Conservation (phyloP, 192 early-diverging fungal genomes). For the Rhizophagus prolifer region DNA sequence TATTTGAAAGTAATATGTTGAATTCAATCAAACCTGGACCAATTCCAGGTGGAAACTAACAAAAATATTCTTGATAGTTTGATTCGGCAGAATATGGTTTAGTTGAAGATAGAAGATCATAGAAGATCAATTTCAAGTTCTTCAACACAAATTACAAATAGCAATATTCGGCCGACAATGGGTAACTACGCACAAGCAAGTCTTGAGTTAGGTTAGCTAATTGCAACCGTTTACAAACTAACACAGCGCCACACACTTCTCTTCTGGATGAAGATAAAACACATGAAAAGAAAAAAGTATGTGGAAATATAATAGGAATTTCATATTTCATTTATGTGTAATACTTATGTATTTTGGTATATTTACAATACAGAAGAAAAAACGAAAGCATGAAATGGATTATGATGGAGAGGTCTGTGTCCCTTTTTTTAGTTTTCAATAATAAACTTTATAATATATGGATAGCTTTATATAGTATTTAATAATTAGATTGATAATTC, state of each 20-base stretch:
- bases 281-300: constrained; percentile 11
- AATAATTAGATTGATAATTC: too few species aligned
- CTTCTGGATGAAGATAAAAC: not conserved
- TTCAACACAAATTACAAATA: not conserved
- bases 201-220: not conserved
- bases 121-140: not conserved
- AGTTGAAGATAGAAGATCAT: not conserved
- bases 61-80: constrained; percentile 4
- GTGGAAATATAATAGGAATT: not conserved
- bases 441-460: not conserved
- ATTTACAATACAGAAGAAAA: not conserved
- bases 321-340: not conserved
- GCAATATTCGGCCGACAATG: not conserved
- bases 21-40: not conserved
- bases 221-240: not conserved
- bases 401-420: constrained; percentile 4
- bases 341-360: not conserved
- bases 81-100: constrained; percentile 5
- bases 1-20: constrained; percentile 9
- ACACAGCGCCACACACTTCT: not conserved
- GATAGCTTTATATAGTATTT: too few species aligned
- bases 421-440: not conserved
- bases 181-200: not conserved
- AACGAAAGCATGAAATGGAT: not conserved
- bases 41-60: constrained; percentile 2